Percentiles rank a stretch among this genome's conserved stretches.
phyloP scores from a whole-genome alignment of 2,329 filamentous ascomycete species.

The Monilinia vaccinii-corymbosi region DNA sequence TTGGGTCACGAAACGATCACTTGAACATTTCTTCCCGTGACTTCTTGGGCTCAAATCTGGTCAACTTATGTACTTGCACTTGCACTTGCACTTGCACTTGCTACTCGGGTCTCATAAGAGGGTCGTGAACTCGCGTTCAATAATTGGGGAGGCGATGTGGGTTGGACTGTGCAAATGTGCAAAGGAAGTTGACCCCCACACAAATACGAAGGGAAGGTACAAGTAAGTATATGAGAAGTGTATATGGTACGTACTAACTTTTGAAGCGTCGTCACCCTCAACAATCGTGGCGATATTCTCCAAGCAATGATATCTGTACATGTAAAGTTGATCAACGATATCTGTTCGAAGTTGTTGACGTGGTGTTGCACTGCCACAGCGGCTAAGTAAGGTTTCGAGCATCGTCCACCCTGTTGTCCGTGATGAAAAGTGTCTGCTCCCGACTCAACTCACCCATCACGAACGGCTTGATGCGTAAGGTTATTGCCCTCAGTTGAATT shows the following conservation, averaged over 20 bases:
- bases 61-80: not conserved
- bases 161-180: not conserved
- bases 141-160: not conserved
- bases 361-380: slow-evolving; percentile 10
- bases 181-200: not conserved
- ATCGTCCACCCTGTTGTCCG: slow-evolving; percentile 8
- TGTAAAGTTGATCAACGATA: not conserved
- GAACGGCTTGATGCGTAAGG: slow-evolving; percentile 7
- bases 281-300: not conserved
- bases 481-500: not conserved
- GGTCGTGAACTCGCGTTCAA: not conserved
- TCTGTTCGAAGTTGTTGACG: not conserved
- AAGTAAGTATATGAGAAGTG: not conserved
- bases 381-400: not conserved
- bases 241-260: not conserved
- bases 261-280: not conserved
- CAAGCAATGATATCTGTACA: not conserved
- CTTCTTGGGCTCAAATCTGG: not conserved
- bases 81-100: not conserved
- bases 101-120: not conserved
- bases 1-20: slow-evolving; percentile 6
- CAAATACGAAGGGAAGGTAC: not conserved
- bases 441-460: not conserved
- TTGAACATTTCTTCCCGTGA: slow-evolving; percentile 4
- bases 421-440: slow-evolving; percentile 5